These are phyloP conservation scores for Coelastrella sp. DNA, from an alignment of 139 green algal species.

Conservation along the genomic window DNA sequence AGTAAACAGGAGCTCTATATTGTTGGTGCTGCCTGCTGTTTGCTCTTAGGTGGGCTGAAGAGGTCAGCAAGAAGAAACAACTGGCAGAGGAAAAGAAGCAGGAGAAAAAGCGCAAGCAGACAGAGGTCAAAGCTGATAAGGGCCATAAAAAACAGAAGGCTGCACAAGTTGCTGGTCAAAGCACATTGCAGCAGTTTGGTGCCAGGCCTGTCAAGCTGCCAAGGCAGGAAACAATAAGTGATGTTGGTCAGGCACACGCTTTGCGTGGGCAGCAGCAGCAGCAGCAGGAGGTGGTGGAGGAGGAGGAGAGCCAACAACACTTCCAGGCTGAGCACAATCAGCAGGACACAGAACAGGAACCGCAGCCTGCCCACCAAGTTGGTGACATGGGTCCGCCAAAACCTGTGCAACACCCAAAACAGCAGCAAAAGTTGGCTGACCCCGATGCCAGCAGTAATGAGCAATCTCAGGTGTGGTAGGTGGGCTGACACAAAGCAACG, in stretches of 20 bases:
- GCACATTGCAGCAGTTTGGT: background rate
- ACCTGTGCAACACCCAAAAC: background rate
- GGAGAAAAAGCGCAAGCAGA: background rate
- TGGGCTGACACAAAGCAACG: too few species aligned
- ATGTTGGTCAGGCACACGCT: background rate
- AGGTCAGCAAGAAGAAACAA: background rate
- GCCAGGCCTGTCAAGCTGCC: background rate
- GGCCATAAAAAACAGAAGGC: background rate
- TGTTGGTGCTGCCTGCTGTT: too few species aligned
- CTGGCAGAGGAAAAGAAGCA: background rate
- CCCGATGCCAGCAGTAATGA: background rate
- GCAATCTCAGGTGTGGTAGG: background rate
- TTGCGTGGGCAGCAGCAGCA: background rate
- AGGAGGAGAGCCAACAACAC: background rate
- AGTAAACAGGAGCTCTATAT: too few species aligned
- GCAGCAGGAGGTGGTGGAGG: background rate
- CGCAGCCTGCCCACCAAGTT: background rate
- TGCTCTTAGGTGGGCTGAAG: background rate
- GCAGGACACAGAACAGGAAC: background rate
- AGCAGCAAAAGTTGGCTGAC: background rate
- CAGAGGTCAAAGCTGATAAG: background rate
- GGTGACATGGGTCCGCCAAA: background rate
- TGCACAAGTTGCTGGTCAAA: background rate
- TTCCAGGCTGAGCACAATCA: background rate
- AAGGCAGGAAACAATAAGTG: background rate